A percentile compares a stretch with the other conserved stretches of the same genome.
These are phyloP conservation scores for Lachancea sp. DNA, from an alignment of 805 yeast species.

Conservation along the genomic window DNA sequence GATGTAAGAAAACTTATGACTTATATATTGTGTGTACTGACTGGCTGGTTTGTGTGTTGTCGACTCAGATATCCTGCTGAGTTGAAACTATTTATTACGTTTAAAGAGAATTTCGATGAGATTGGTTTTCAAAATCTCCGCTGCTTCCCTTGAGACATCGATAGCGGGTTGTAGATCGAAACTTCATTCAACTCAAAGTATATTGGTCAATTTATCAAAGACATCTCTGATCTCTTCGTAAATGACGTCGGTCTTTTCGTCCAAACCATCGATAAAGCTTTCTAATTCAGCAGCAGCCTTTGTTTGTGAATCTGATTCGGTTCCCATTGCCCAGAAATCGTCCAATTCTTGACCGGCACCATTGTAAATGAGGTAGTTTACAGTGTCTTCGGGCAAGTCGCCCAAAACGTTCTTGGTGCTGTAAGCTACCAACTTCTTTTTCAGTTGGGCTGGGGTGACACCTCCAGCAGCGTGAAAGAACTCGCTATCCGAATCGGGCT, in stretches of 20 bases:
- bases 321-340: conserved; percentile 47
- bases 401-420: conserved; percentile 54
- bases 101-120: no score
- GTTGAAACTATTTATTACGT: not conserved
- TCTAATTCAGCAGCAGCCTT: conserved; percentile 8
- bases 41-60: not conserved
- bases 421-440: conserved; percentile 65
- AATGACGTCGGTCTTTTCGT: conserved; percentile 22
- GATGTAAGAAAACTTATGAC: no score
- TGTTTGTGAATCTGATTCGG: no score
- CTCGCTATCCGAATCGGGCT: conserved; percentile 66
- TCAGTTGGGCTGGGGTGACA: conserved; percentile 66
- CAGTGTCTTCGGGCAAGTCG: conserved; percentile 68
- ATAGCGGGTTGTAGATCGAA: no score
- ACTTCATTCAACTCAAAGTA: no score
- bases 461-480: conserved; percentile 48
- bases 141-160: no score
- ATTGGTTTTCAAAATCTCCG: no score
- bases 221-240: conserved; percentile 27
- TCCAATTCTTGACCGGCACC: conserved; percentile 73
- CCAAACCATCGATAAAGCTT: conserved; percentile 17
- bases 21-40: no score
- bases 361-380: conserved; percentile 69
- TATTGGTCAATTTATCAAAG: conserved; percentile 20
- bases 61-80: conserved; percentile 4